These are phyloP conservation scores for Xylaria sp. DNA, from an alignment of 2,329 filamentous ascomycete genomes.

Conservation along the genomic window DNA sequence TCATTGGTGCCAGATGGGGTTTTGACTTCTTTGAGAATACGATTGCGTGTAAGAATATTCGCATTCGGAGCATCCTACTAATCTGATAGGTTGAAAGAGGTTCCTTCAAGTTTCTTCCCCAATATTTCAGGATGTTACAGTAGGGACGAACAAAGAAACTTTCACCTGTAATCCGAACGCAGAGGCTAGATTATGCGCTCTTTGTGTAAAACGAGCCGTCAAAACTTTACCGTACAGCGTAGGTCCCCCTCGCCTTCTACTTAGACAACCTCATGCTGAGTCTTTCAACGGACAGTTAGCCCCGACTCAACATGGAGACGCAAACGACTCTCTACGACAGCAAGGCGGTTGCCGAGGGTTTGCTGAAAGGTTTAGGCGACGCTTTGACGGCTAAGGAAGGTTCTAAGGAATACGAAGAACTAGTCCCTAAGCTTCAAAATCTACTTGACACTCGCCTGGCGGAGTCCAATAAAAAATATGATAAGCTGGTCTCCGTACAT, in stretches of 20 bases:
- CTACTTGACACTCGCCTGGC: not conserved
- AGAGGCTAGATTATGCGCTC: constrained; percentile 4
- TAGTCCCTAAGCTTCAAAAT: not conserved
- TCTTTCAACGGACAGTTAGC: not conserved
- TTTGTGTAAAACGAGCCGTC: constrained; percentile 25
- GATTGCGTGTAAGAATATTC: constrained; percentile 1
- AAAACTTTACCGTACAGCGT: constrained; percentile 18
- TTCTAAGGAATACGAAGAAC: not conserved
- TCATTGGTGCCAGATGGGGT: not conserved
- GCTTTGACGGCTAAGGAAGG: not conserved
- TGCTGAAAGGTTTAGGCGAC: not conserved
- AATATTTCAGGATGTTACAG: constrained; percentile 1
- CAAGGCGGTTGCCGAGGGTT: not conserved
- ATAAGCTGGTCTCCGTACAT: not conserved
- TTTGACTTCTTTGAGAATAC: constrained; percentile 3
- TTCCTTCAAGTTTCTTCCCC: not conserved
- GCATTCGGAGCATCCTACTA: not conserved
- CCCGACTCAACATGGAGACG: constrained; percentile 18
- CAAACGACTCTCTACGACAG: not conserved
- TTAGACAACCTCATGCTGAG: not conserved
- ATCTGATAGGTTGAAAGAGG: not conserved
- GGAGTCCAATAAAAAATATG: not conserved
- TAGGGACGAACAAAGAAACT: constrained; percentile 25
- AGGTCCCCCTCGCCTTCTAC: not conserved
- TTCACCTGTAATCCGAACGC: constrained; percentile 16